Conservation (phyloP, 208 protist genomes). For the Hexamita inflata region DNA sequence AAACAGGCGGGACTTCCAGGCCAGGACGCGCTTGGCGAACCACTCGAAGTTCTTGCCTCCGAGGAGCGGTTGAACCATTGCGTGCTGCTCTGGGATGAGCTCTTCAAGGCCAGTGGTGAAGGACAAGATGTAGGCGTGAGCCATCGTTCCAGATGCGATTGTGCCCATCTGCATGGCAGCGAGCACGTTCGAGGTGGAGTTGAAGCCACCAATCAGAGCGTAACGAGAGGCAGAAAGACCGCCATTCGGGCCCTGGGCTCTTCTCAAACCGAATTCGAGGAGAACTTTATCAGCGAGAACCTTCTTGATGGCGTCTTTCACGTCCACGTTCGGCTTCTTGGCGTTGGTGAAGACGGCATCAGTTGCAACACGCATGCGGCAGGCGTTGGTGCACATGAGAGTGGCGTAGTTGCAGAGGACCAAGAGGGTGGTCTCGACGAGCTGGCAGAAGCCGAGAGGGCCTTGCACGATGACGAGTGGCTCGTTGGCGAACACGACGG, state of each 20-base stretch:
- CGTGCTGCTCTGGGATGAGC: not conserved
- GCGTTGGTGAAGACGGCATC: not conserved
- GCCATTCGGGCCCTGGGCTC: constrained; percentile 65
- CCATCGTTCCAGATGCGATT: constrained; percentile 36
- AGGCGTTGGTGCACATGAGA: constrained; percentile 63
- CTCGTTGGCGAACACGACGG: constrained; percentile 55
- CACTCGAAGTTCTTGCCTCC: not conserved
- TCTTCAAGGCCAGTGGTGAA: not conserved
- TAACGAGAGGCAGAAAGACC: constrained; percentile 65
- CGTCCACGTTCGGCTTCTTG: too few species aligned
- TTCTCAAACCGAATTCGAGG: constrained; percentile 70
- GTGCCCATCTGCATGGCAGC: constrained; percentile 58
- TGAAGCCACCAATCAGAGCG: constrained; percentile 62
- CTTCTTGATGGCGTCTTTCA: constrained; percentile 26
- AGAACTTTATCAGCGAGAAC: constrained; percentile 45
- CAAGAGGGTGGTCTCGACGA: constrained; percentile 60
- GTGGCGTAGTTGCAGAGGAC: constrained; percentile 56
- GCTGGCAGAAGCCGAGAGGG: constrained; percentile 55
- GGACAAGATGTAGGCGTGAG: not conserved
- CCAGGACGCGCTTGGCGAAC: not conserved
- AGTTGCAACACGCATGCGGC: constrained; percentile 40
- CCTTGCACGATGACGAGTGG: constrained; percentile 60
- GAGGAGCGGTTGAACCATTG: not conserved
- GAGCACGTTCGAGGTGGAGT: constrained; percentile 61
- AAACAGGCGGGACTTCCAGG: not conserved